phyloP scores from a whole-genome alignment of 1,284 basidiomycete genomes.

The Pholiota adiposa region DNA sequence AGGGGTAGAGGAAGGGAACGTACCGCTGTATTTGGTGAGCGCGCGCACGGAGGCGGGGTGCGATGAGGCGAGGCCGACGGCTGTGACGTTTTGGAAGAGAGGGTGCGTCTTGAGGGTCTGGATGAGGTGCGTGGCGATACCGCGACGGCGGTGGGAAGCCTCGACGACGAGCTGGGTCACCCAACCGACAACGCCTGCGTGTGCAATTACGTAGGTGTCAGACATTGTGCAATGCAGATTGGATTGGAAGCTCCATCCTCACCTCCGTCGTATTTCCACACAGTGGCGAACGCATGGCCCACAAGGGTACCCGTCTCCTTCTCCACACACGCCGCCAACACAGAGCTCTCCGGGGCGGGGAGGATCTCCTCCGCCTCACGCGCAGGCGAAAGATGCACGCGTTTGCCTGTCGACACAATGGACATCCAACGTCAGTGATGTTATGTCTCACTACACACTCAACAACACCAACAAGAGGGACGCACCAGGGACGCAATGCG shows the following conservation, averaged over 20 bases:
- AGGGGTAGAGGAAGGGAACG: neutral
- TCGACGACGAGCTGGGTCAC: slow-evolving; percentile 31
- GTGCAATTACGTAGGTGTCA: neutral
- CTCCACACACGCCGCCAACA: slow-evolving; percentile 9
- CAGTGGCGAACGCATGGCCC: slow-evolving; percentile 31
- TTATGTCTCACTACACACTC: neutral
- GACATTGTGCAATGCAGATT: neutral
- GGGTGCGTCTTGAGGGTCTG: slow-evolving; percentile 17
- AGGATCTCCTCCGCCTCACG: slow-evolving; percentile 7
- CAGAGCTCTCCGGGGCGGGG: slow-evolving; percentile 6
- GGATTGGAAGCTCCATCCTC: neutral
- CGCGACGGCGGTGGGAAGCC: slow-evolving; percentile 12
- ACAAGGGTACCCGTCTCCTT: slow-evolving; percentile 11
- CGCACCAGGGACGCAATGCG: neutral
- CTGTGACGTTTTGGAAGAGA: slow-evolving; percentile 23
- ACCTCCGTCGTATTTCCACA: slow-evolving; percentile 27
- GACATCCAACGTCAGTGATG: neutral
- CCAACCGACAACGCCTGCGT: slow-evolving; percentile 24
- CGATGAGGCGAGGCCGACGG: slow-evolving; percentile 18
- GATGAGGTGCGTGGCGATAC: slow-evolving; percentile 27
- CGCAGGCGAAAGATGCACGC: slow-evolving; percentile 13
- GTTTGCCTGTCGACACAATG: slow-evolving; percentile 9
- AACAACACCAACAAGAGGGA: neutral
- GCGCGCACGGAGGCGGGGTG: slow-evolving; percentile 29
- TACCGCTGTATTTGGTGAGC: slow-evolving; percentile 23